Conservation (phyloP, 306 rosid species). For the Vigna hirtella region DNA sequence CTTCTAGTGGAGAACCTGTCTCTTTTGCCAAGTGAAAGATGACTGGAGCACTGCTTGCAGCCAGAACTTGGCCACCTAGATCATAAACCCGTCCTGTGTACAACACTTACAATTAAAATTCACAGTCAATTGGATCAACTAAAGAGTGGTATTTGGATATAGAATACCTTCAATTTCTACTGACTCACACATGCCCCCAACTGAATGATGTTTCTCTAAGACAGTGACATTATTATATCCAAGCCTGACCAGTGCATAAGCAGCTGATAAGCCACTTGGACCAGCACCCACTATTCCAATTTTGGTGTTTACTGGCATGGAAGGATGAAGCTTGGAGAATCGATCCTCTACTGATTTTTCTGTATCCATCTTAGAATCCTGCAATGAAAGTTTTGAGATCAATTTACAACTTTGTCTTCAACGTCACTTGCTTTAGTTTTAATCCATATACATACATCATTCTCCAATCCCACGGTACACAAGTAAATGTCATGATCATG, state of each 20-base stretch:
- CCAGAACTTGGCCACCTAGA: constrained; percentile 95
- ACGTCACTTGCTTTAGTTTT: not conserved
- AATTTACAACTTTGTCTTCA: constrained; percentile 28
- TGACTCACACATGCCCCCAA: constrained; percentile 98
- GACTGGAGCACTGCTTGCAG: constrained; percentile 90
- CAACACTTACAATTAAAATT: constrained; percentile 12
- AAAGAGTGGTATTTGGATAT: constrained; percentile 20
- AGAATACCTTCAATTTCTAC: constrained; percentile 79
- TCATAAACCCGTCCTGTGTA: constrained; percentile 78
- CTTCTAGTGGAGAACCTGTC: constrained; percentile 72
- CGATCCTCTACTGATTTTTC: constrained; percentile 68
- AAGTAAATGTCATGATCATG: not conserved
- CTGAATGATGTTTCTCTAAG: constrained; percentile 76
- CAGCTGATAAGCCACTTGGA: constrained; percentile 95
- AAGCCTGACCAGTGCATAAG: constrained; percentile 84
- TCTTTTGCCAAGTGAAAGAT: constrained; percentile 91
- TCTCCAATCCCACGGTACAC: not conserved
- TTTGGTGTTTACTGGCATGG: constrained; percentile 67
- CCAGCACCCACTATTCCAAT: constrained; percentile 92
- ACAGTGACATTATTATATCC: constrained; percentile 77
- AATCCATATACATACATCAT: not conserved
- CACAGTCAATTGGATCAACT: not conserved
- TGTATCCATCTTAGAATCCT: constrained; percentile 62
- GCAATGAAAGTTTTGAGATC: constrained; percentile 28
- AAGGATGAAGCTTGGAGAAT: constrained; percentile 82